Conservation (phyloP, 352 stramenopile species). For the Pythium rishiriense region DNA sequence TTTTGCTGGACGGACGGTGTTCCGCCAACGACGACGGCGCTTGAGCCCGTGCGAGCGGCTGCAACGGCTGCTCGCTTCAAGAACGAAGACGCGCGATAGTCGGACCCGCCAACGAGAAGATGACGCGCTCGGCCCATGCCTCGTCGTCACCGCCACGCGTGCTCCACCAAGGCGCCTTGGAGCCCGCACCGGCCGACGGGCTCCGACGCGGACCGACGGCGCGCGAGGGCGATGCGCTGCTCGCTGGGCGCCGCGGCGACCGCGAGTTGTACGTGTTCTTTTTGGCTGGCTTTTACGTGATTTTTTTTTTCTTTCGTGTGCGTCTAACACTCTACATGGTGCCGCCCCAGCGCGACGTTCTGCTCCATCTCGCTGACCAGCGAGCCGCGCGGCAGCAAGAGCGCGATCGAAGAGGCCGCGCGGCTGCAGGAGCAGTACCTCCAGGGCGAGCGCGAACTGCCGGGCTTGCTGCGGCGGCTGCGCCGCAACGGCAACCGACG, state of each 20-base stretch:
- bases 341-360: constrained; percentile 41
- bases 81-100: neutral
- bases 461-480: constrained; percentile 5
- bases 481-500: constrained; percentile 8
- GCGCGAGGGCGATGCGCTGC: constrained; percentile 22
- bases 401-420: constrained; percentile 38
- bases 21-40: too few species aligned
- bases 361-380: constrained; percentile 65
- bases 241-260: constrained; percentile 6
- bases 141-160: constrained; percentile 26
- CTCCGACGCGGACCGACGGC: too few species aligned
- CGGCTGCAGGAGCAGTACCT: constrained; percentile 32
- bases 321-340: neutral
- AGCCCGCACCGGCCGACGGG: too few species aligned
- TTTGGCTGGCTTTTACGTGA: neutral
- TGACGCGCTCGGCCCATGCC: constrained; percentile 24
- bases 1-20: neutral
- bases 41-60: neutral
- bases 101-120: neutral
- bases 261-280: constrained; percentile 22
- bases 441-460: constrained; percentile 17
- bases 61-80: neutral
- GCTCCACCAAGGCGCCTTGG: too few species aligned
- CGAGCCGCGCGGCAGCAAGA: constrained; percentile 41
- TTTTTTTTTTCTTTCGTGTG: neutral